phyloP scores from a whole-genome alignment of 805 yeast species.

The Naumovozyma castellii region DNA sequence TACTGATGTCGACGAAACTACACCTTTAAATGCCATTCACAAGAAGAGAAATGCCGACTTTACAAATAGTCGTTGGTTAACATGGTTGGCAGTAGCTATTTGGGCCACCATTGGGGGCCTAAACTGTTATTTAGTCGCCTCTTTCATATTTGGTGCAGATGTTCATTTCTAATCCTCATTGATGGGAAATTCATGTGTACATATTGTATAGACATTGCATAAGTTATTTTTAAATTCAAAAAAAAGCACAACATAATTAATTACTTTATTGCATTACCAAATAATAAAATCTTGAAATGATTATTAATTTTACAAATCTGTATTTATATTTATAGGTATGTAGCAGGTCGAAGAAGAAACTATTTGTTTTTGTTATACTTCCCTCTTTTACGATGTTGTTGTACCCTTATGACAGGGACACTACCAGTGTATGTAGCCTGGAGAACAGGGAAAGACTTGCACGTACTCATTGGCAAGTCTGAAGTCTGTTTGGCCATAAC shows the following conservation, averaged over 20 bases:
- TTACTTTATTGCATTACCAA: too few species aligned
- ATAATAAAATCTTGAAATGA: too few species aligned
- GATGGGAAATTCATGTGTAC: background rate
- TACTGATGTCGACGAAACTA: conserved; percentile 18
- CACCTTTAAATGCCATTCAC: conserved; percentile 23
- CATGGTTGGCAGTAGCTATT: conserved; percentile 45
- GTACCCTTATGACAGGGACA: conserved; percentile 49
- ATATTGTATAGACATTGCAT: background rate
- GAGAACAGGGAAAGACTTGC: conserved; percentile 52
- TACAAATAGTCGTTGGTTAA: conserved; percentile 53
- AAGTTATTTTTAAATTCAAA: background rate
- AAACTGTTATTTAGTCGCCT: conserved; percentile 56
- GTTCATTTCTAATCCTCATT: conserved; percentile 34
- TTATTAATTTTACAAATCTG: too few species aligned
- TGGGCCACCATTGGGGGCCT: conserved; percentile 67
- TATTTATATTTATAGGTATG: too few species aligned
- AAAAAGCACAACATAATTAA: too few species aligned
- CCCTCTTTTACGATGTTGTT: conserved; percentile 23
- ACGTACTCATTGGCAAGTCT: conserved; percentile 23
- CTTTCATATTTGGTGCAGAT: conserved; percentile 42
- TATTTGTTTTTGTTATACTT: too few species aligned
- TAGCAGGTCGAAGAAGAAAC: too few species aligned
- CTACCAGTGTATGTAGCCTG: conserved; percentile 69
- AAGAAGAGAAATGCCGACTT: conserved; percentile 39
- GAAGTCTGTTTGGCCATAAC: conserved; percentile 30